Conservation (phyloP, 768 basidiomycete species). For the Termitomyces sp. region DNA sequence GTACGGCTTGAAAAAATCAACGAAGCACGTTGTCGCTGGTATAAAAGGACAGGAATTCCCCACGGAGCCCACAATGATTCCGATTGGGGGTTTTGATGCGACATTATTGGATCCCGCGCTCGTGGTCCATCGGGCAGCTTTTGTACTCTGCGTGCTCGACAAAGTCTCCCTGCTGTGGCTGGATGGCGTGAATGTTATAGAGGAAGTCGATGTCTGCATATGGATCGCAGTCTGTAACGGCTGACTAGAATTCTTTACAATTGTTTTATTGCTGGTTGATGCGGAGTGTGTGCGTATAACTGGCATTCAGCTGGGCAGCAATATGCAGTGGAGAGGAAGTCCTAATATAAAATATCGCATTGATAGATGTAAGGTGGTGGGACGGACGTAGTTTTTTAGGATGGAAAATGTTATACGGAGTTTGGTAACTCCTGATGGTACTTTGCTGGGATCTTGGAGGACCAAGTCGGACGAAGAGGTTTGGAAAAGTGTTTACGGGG, state of each 20-base stretch:
- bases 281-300: not conserved
- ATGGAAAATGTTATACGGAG: not conserved
- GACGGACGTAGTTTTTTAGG: not conserved
- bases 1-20: not conserved
- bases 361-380: not conserved
- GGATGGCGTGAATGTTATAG: not conserved
- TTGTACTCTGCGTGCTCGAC: not conserved
- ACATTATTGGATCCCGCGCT: not conserved
- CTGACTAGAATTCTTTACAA: not conserved
- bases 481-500: too few species aligned
- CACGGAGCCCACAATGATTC: not conserved
- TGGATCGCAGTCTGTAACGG: too few species aligned
- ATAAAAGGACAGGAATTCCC: too few species aligned
- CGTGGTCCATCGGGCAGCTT: not conserved
- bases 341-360: not conserved
- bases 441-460: not conserved
- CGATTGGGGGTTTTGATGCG: not conserved
- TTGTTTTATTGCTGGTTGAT: not conserved
- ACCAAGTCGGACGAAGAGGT: not conserved
- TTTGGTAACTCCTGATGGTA: not conserved
- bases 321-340: not conserved
- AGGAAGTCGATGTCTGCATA: not conserved
- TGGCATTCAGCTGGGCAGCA: not conserved
- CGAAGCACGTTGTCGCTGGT: not conserved
- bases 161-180: not conserved